These are phyloP conservation scores for Boletus edulis DNA, from an alignment of 768 basidiomycete species.

Conservation along the genomic window DNA sequence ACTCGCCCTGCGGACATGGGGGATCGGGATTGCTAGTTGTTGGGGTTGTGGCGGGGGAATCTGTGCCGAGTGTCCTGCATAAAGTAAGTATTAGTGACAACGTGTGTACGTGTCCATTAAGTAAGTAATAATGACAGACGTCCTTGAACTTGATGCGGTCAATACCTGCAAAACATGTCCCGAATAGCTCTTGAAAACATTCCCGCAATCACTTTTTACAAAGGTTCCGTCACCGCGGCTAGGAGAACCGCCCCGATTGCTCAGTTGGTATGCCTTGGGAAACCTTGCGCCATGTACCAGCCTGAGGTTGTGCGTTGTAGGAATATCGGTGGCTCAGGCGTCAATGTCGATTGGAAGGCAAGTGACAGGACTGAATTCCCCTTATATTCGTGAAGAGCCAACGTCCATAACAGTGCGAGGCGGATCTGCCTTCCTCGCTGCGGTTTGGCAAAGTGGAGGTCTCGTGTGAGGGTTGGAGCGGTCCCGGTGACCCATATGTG, in stretches of 20 bases:
- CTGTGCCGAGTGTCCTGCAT: conserved; percentile 64
- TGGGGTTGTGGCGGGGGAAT: conserved; percentile 81
- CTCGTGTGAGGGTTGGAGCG: conserved; percentile 88
- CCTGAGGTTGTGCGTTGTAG: conserved; percentile 86
- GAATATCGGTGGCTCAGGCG: conserved; percentile 73
- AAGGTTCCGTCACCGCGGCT: conserved; percentile 58
- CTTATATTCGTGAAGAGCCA: conserved; percentile 5
- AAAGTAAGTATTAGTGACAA: conserved; percentile 1
- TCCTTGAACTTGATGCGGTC: no score
- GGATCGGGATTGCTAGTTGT: conserved; percentile 76
- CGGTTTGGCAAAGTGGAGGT: conserved; percentile 85
- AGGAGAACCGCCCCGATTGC: conserved; percentile 67
- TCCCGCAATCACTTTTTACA: conserved; percentile 75
- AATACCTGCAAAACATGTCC: conserved; percentile 43
- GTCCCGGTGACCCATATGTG: conserved; percentile 79
- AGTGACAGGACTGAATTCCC: conserved; percentile 19
- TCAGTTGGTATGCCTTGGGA: conserved; percentile 80
- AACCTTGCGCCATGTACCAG: conserved; percentile 69
- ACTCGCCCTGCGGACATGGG: conserved; percentile 69
- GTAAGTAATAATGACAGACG: background rate
- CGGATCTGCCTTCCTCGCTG: conserved; percentile 80
- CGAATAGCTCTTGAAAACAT: conserved; percentile 72
- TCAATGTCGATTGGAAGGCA: conserved; percentile 91
- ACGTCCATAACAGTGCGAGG: conserved; percentile 64
- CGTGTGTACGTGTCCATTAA: conserved; percentile 11